Percentiles rank a stretch among this genome's conserved stretches.
phyloP scores from a whole-genome alignment of 768 basidiomycete genomes.

The Clitopilus hobsonii region DNA sequence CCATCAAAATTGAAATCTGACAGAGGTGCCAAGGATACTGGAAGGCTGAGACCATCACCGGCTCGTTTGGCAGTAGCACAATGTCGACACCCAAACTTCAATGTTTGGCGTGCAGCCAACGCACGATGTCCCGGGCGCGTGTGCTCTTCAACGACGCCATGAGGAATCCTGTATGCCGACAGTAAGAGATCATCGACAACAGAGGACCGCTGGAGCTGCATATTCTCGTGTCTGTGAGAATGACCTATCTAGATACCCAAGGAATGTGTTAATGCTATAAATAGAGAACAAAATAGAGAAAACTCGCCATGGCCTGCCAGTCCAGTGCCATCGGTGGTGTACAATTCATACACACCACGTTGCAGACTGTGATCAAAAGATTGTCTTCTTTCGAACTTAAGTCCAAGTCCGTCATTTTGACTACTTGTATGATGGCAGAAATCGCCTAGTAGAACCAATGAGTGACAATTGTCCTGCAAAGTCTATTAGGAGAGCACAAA shows the following conservation, averaged over 20 bases:
- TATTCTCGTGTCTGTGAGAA: conserved; percentile 56
- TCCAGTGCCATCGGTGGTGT: conserved; percentile 43
- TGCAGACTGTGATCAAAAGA: conserved; percentile 13
- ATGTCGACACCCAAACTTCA: conserved; percentile 50
- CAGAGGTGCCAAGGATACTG: conserved; percentile 6
- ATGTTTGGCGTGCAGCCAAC: conserved; percentile 24
- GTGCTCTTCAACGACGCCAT: neutral
- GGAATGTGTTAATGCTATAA: neutral
- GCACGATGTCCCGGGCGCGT: conserved; percentile 12
- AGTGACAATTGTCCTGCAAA: neutral
- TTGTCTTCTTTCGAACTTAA: conserved; percentile 17
- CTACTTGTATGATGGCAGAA: conserved; percentile 31
- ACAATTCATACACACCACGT: conserved; percentile 47
- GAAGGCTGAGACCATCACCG: neutral
- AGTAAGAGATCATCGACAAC: neutral
- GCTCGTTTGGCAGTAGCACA: conserved; percentile 24
- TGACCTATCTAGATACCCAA: conserved; percentile 50
- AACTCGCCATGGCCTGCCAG: conserved; percentile 40
- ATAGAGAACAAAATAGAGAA: neutral
- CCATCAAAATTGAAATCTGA: conserved; percentile 45
- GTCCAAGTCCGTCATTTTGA: conserved; percentile 24
- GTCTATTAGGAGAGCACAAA: conserved; percentile 14
- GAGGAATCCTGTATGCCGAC: neutral
- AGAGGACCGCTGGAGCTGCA: conserved; percentile 33
- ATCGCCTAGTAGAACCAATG: conserved; percentile 36